Base-by-base conservation (phyloP, 2,329 filamentous ascomycete genomes). In the Colletotrichum orbiculare region DNA sequence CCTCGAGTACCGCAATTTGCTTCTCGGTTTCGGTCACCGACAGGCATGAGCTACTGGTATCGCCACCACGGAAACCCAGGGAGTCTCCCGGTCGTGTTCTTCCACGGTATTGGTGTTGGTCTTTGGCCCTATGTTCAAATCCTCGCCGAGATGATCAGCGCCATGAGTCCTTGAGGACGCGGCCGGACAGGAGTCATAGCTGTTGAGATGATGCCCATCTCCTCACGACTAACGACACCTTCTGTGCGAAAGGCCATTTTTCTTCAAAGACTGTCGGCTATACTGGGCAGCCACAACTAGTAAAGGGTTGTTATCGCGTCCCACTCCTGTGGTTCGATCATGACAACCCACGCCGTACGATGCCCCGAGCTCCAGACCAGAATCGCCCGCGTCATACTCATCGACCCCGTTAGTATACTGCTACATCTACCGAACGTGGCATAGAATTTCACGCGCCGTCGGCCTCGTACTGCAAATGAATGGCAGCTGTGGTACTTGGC, bases 401-500 rank as follows among this genome's bases (percentile, higher is more conserved):
- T 85, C 56, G 84, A 92, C 71, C 90, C 90, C 0, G 87, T 92
- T 9, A 87, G 84, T 33, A 83, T 92, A 58, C 76, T 91, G 60
- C 80, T 93, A 39, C 90, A 93, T 73, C 81, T 90, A 41, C 90
- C 90, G 1, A 83, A 90, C 66, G 88, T 92, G 38, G 88, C 89
- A 10, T 92, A 88, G 79, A 93, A 92, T 75, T 92, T 93, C 73
- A 89, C 85, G 10, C 78, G 83, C 66, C 77, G 85, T 35, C 73
- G 67, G 57, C 86, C 86, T 4, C 77, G 69, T 72, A 77, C 60
- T 61, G 89, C 90, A n/a, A 91, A 90, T 67, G 89, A 93, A 74
- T 89, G 86, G 79, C 85, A 90, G 72, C 78, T 93, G 12, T 90
- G 87, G 81, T 93, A 90, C 70, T 92, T 91, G 72, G 90, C 87